Evolutionary conservation across 768 basidiomycete species (phyloP).

Genomic region (Tephrocybe sp.): DNA sequence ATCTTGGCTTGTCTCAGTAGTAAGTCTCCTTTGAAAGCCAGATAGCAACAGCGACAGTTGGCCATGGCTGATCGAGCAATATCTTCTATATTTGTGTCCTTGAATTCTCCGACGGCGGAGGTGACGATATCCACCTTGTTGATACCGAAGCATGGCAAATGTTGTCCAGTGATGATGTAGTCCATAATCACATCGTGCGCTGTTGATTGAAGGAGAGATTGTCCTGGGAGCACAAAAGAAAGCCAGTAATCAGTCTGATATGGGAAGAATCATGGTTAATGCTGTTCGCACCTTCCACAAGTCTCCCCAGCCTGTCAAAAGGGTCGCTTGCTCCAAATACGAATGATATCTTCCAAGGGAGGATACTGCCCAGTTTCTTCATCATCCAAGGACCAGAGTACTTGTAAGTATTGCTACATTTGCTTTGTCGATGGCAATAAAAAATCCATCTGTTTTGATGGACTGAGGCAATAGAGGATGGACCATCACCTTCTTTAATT

Average conservation of each 20-base stretch:
- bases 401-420: too few relatives aligned
- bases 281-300: too few relatives aligned
- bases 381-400: too few relatives aligned
- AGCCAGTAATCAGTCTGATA: too few relatives aligned
- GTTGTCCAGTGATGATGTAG: conserved; percentile 1
- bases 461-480: too few relatives aligned
- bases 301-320: background rate
- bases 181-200: conserved; percentile 5
- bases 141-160: background rate
- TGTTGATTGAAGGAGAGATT: background rate
- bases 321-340: too few relatives aligned
- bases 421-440: too few relatives aligned
- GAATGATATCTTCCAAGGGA: too few relatives aligned
- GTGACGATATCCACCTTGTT: background rate
- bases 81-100: conserved; percentile 2
- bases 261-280: too few relatives aligned
- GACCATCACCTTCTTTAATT: too few relatives aligned
- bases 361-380: too few relatives aligned
- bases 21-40: background rate
- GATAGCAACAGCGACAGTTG: background rate
- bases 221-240: background rate
- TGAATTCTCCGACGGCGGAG: conserved; percentile 2
- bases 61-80: background rate
- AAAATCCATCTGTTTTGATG: too few relatives aligned
- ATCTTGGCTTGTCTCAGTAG: background rate